A percentile compares a stretch with the other conserved stretches of the same genome.
phyloP scores from a whole-genome alignment of 2,329 filamentous ascomycete genomes.

The Botrytis aclada region DNA sequence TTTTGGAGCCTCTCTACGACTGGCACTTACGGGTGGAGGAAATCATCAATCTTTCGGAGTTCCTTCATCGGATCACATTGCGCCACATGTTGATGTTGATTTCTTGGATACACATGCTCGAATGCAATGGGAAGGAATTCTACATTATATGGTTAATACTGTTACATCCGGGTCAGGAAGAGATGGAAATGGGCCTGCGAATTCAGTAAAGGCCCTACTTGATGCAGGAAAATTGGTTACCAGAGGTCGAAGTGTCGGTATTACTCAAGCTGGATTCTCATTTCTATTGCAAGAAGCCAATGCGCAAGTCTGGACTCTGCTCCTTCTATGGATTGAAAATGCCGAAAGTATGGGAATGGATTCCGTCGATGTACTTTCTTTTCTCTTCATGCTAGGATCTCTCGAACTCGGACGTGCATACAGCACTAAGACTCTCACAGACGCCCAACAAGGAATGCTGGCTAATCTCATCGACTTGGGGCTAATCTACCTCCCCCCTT shows the following conservation, averaged over 20 bases:
- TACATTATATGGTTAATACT: conserved; percentile 90
- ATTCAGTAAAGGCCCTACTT: conserved; percentile 80
- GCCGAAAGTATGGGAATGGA: conserved; percentile 69
- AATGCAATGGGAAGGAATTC: conserved; percentile 89
- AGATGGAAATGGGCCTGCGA: conserved; percentile 56
- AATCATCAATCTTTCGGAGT: conserved; percentile 88
- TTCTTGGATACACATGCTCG: conserved; percentile 84
- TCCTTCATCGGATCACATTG: conserved; percentile 63
- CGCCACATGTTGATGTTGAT: conserved; percentile 61
- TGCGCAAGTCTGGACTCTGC: conserved; percentile 92
- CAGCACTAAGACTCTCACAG: conserved; percentile 77
- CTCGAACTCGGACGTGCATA: conserved; percentile 91
- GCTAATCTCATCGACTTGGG: conserved; percentile 88
- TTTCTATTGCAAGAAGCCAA: conserved; percentile 95
- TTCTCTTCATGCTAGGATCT: conserved; percentile 91
- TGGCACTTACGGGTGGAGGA: conserved; percentile 84
- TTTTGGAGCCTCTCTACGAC: conserved; percentile 78
- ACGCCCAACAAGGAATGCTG: conserved; percentile 84
- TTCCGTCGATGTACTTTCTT: conserved; percentile 89
- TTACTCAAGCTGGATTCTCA: conserved; percentile 90
- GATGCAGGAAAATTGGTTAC: conserved; percentile 79
- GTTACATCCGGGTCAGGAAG: conserved; percentile 54
- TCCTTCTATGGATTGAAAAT: conserved; percentile 89
- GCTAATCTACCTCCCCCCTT: conserved; percentile 72
- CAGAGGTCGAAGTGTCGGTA: conserved; percentile 57